Evolutionary conservation across 352 stramenopile genomes (phyloP), one percentile per base, ranked within the genome.

Genomic region (Ophiocytium majus): DNA sequence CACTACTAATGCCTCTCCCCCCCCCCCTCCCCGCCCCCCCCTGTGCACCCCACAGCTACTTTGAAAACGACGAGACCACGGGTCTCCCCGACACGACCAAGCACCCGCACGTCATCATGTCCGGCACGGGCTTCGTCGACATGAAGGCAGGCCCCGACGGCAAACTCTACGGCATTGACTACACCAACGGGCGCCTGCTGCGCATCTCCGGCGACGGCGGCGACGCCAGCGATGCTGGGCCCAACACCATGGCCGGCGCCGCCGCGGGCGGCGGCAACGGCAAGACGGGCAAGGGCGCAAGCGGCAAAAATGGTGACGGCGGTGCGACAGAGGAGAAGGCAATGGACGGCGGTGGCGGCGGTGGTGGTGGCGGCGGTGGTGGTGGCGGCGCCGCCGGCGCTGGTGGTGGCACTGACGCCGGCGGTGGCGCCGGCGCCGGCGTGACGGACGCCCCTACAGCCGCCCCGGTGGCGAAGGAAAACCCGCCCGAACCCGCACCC

Each of bases 91-190:
- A 78, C 17, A 78, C 66, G 32, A 35, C 32, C 32, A 43, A 43
- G 66, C 32, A 17, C 5, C 66, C 66, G 5, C 5, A 78, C 5
- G 17, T 14, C 5, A 5, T 78, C 66, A 43, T 78, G 35, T 5
- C 32, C 5, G 5, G 14, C 5, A 78, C 66, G 32, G 66, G 66
- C 5, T 78, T 78, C 17, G 35, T 78, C 5, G 17, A 78, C 35
- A 78, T 78, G 57, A 71, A 23, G 19, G 28, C 57, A 71, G 66
- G 66, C 32, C 66, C 66, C 66, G 66, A 78, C 14, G 66, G 66
- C 5, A 14, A 5, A 5, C 5, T 78, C 5, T 78, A 78, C 14
- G 66, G 66, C 35, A 17, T 78, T 14, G 66, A 78, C 35, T 78
- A 78, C 66, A 43, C 35, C 66, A 78, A 78, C 14, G 66, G 66